These are phyloP conservation scores for Lepidium africanum DNA, from an alignment of 345 rosid genomes.

Conservation along the genomic window DNA sequence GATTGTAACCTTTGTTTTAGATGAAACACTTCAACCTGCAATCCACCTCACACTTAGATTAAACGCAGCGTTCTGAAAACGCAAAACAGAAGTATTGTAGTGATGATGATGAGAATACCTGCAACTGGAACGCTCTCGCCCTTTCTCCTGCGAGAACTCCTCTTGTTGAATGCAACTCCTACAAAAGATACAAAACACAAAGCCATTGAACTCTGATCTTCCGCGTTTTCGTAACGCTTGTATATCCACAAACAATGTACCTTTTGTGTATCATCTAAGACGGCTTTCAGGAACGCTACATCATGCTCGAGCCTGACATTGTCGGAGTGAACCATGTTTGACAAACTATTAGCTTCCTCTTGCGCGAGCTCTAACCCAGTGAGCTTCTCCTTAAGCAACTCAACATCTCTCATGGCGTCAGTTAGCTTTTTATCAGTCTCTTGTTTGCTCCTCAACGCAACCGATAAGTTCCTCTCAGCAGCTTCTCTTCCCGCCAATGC, in stretches of 20 bases:
- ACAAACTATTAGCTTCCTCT: constrained; percentile 80
- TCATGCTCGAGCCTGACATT: constrained; percentile 98
- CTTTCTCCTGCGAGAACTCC: constrained; percentile 96
- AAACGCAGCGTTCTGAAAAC: background rate
- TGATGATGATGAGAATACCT: constrained; percentile 36
- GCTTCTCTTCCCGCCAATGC: constrained; percentile 62
- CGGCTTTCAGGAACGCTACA: constrained; percentile 92
- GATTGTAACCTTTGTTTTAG: constrained; percentile 92
- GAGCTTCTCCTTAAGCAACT: constrained; percentile 80
- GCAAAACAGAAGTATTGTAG: background rate
- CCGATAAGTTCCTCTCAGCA: constrained; percentile 62
- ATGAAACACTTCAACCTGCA: constrained; percentile 94
- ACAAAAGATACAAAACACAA: background rate
- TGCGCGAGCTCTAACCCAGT: constrained; percentile 67
- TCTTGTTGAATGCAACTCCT: constrained; percentile 88
- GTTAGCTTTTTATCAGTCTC: constrained; percentile 69
- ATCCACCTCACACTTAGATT: background rate
- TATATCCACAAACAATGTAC: constrained; percentile 24
- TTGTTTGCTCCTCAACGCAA: constrained; percentile 67
- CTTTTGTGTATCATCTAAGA: constrained; percentile 93
- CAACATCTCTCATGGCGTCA: constrained; percentile 69
- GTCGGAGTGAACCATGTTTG: constrained; percentile 87
- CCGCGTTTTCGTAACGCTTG: background rate
- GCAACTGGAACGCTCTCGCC: constrained; percentile 89
- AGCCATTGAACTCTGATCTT: background rate